Percentiles rank a stretch among this genome's conserved stretches.
Conservation (phyloP, 129 eudicot genomes). For the Centella asiatica region DNA sequence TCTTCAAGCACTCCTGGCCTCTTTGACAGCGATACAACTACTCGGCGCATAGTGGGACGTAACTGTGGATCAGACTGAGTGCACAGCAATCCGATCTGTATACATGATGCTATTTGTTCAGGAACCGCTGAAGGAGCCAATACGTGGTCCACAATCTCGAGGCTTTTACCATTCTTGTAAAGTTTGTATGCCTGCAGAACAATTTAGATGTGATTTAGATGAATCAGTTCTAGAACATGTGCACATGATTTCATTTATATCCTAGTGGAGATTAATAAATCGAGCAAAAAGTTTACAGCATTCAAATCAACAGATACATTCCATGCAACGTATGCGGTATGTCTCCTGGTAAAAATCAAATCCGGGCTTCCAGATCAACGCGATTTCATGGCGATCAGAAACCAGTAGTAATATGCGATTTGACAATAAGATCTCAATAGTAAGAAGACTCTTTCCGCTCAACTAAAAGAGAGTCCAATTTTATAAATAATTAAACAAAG, state of each 20-base stretch:
- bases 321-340: no score
- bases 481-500: no score
- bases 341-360: no score
- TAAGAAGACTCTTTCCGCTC: no score
- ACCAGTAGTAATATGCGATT: no score
- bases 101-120: constrained; percentile 55
- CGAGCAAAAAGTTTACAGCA: no score
- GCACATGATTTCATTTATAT: not conserved
- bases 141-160: constrained; percentile 61
- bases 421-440: no score
- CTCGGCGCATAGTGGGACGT: constrained; percentile 81
- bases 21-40: constrained; percentile 55
- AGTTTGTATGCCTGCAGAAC: constrained; percentile 64
- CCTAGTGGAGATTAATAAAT: not conserved
- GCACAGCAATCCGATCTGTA: constrained; percentile 71
- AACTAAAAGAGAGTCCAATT: no score
- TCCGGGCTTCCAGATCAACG: no score
- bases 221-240: not conserved
- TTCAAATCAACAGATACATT: no score
- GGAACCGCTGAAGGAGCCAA: constrained; percentile 50
- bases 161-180: constrained; percentile 57
- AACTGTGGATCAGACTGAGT: constrained; percentile 61
- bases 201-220: not conserved
- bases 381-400: no score
- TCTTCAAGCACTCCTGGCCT: constrained; percentile 66